Conservation (phyloP, 2,329 filamentous ascomycete species). For the Penicillium expansum region DNA sequence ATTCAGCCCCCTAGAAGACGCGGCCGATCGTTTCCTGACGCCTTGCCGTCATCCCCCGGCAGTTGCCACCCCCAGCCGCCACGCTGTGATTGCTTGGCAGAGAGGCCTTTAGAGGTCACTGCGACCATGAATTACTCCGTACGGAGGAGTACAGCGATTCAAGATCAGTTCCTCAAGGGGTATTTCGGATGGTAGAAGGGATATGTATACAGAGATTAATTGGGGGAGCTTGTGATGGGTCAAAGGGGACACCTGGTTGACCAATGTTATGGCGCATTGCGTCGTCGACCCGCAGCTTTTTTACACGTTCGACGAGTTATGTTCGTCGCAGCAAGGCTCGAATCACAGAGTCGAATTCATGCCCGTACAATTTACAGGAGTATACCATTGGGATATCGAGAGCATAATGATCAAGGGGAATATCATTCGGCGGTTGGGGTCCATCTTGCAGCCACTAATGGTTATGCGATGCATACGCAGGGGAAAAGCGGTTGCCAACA, state of each 20-base stretch:
- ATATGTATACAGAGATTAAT: constrained; percentile 3
- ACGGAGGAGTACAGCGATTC: neutral
- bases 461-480: neutral
- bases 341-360: constrained; percentile 8
- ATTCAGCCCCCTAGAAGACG: constrained; percentile 16
- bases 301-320: constrained; percentile 20
- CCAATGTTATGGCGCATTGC: constrained; percentile 19
- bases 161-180: neutral
- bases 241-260: constrained; percentile 4
- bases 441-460: neutral
- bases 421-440: neutral
- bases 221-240: constrained; percentile 14
- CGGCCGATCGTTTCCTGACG: constrained; percentile 17
- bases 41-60: constrained; percentile 19
- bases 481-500: constrained; percentile 1
- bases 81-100: constrained; percentile 6
- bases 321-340: constrained; percentile 7
- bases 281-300: constrained; percentile 17
- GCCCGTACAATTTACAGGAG: neutral
- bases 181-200: constrained; percentile 7
- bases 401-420: neutral
- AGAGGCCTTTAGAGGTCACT: neutral
- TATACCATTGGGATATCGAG: neutral
- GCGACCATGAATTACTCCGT: neutral
- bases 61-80: constrained; percentile 9